Percentiles rank a stretch among this genome's conserved stretches.
Conservation (phyloP, 2,329 filamentous ascomycete genomes). For the Aspergillus quadrilineatus region DNA sequence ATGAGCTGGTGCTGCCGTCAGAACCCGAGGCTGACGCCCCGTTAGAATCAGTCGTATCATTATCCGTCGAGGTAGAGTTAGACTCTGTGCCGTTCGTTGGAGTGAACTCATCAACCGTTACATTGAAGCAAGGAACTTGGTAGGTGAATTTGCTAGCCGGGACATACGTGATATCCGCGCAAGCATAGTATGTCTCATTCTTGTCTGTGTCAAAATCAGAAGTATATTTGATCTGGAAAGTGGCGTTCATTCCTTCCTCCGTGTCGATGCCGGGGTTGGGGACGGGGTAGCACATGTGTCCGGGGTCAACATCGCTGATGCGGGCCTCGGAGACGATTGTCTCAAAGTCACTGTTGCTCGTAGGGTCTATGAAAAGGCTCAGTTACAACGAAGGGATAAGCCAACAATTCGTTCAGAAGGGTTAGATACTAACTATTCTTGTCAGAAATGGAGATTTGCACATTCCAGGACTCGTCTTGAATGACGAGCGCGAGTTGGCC, state of each 20-base stretch:
- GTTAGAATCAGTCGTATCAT: conserved; percentile 18
- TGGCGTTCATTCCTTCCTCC: conserved; percentile 44
- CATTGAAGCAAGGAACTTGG: conserved; percentile 50
- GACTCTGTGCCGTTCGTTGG: conserved; percentile 13
- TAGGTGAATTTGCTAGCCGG: conserved; percentile 40
- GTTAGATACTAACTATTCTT: conserved; percentile 43
- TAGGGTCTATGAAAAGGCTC: too few relatives aligned
- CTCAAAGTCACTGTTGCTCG: conserved; percentile 41
- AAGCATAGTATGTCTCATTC: conserved; percentile 49
- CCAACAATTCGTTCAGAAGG: neutral
- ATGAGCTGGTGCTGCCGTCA: conserved; percentile 14
- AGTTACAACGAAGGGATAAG: neutral
- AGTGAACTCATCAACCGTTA: conserved; percentile 37
- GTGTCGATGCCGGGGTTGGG: conserved; percentile 36
- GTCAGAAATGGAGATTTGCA: conserved; percentile 57
- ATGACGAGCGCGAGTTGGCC: conserved; percentile 57
- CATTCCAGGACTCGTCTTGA: conserved; percentile 57
- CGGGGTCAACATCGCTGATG: conserved; percentile 43
- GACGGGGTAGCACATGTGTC: conserved; percentile 48
- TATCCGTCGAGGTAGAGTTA: conserved; percentile 17
- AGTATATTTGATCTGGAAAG: conserved; percentile 47
- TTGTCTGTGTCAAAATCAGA: conserved; percentile 43
- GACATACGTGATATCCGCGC: conserved; percentile 49
- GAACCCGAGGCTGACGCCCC: conserved; percentile 14
- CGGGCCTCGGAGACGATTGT: conserved; percentile 31